Percentiles rank a stretch among this genome's conserved stretches.
phyloP scores from a whole-genome alignment of 2,329 filamentous ascomycete genomes.

The Parastagonospora nodorum region DNA sequence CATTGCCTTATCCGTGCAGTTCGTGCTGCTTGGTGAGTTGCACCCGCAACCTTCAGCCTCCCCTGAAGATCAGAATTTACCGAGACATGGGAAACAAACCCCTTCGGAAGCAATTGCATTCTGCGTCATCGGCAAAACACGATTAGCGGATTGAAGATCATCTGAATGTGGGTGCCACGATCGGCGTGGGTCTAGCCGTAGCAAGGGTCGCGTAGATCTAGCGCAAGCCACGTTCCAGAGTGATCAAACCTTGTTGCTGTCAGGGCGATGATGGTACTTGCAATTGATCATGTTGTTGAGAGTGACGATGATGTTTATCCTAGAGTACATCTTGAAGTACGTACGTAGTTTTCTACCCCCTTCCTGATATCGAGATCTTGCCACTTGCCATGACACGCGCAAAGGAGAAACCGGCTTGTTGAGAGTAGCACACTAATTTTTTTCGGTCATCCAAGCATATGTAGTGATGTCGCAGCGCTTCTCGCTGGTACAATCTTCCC shows the following conservation, averaged over 20 bases:
- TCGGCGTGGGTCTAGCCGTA: not conserved
- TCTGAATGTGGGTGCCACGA: not conserved
- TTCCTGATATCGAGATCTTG: too few relatives aligned
- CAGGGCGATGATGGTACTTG: not conserved
- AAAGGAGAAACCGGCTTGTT: too few relatives aligned
- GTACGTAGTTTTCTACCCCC: too few relatives aligned
- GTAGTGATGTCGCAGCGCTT: too few relatives aligned
- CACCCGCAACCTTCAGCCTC: not conserved
- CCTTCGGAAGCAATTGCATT: not conserved
- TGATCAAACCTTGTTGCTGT: not conserved
- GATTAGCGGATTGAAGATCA: not conserved
- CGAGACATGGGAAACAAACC: not conserved
- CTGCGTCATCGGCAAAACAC: not conserved
- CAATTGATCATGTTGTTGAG: too few relatives aligned
- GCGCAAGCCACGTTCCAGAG: not conserved
- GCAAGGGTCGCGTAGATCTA: not conserved
- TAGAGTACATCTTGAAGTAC: too few relatives aligned
- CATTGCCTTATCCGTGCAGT: not conserved
- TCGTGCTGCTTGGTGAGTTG: not conserved
- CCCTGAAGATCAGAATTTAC: not conserved
- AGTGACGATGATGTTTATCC: too few relatives aligned
- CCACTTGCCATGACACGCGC: too few relatives aligned
- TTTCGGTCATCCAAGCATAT: too few relatives aligned
- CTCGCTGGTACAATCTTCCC: too few relatives aligned
- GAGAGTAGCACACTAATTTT: too few relatives aligned